Evolutionary conservation across 176 grass and related monocot species (phyloP).

Genomic region (Tillandsia fasciculata): DNA sequence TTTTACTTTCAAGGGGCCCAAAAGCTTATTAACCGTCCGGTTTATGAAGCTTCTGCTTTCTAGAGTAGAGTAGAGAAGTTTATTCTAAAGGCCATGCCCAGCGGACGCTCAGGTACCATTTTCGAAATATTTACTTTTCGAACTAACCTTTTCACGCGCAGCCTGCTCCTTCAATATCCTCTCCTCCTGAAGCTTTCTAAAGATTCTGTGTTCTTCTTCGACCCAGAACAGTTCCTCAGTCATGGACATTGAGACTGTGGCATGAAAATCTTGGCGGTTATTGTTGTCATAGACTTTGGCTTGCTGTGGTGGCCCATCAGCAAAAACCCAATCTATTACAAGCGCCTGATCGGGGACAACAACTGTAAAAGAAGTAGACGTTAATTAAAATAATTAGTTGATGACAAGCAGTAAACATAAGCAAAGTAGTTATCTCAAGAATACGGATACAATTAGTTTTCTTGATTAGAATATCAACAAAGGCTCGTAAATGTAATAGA

Average conservation of each 20-base stretch:
- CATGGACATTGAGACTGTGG: conserved; percentile 49
- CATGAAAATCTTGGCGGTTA: conserved; percentile 64
- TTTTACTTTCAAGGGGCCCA: too few species aligned
- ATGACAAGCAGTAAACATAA: not conserved
- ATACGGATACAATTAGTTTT: too few species aligned
- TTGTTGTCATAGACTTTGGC: conserved; percentile 89
- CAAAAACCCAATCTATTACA: conserved; percentile 75
- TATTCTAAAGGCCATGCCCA: not conserved
- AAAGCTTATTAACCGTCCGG: too few species aligned
- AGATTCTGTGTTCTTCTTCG: conserved; percentile 72
- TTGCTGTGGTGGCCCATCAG: conserved; percentile 60
- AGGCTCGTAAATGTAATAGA: too few species aligned
- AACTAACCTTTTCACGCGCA: conserved; percentile 48
- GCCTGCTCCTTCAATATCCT: conserved; percentile 59
- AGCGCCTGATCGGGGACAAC: conserved; percentile 50
- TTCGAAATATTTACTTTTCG: not conserved
- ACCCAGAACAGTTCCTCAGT: conserved; percentile 56
- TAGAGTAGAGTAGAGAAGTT: too few species aligned
- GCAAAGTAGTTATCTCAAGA: too few species aligned
- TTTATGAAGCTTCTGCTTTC: too few species aligned
- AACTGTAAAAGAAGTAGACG: conserved; percentile 33
- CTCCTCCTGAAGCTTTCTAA: conserved; percentile 56
- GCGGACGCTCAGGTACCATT: not conserved
- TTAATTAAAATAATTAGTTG: not conserved
- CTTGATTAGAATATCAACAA: too few species aligned